phyloP scores from a whole-genome alignment of 106 monocot species.

The Phalaenopsis equestris region DNA sequence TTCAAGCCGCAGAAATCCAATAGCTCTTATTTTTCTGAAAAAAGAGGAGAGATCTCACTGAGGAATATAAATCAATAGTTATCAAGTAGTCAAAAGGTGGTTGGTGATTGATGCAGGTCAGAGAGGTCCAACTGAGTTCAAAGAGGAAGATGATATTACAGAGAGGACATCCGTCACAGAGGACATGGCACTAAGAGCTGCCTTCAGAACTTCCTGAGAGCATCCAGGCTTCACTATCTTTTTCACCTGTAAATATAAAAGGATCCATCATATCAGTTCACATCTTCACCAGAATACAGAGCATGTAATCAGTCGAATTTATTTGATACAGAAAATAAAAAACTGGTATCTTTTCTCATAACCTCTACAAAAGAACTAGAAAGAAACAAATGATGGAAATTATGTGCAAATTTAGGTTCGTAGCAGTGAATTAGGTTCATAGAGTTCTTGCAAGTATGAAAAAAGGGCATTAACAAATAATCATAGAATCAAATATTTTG shows the following conservation, averaged over 20 bases:
- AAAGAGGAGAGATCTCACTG: too few relatives aligned
- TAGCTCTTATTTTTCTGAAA: too few relatives aligned
- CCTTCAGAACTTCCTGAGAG: conserved; percentile 47
- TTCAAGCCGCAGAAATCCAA: too few relatives aligned
- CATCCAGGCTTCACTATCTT: conserved; percentile 44
- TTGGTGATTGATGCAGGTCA: not conserved
- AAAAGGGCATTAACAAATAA: too few relatives aligned
- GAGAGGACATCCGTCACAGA: conserved; percentile 34
- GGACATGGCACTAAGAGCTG: conserved; percentile 38
- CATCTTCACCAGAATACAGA: not conserved
- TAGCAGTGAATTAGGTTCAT: too few relatives aligned
- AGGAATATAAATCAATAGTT: too few relatives aligned
- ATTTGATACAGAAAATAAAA: too few relatives aligned
- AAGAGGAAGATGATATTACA: conserved; percentile 22
- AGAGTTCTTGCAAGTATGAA: too few relatives aligned
- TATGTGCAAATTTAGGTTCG: too few relatives aligned
- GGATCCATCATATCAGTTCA: too few relatives aligned
- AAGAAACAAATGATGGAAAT: too few relatives aligned
- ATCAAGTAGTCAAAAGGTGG: not conserved
- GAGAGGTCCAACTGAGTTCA: not conserved
- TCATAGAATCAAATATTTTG: too few relatives aligned
- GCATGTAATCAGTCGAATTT: not conserved
- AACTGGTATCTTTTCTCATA: not conserved
- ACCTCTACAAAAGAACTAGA: not conserved
- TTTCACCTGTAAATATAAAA: conserved; percentile 20